These are phyloP conservation scores for Termitomyces titanicus DNA, from an alignment of 768 basidiomycete genomes.

Conservation along the genomic window DNA sequence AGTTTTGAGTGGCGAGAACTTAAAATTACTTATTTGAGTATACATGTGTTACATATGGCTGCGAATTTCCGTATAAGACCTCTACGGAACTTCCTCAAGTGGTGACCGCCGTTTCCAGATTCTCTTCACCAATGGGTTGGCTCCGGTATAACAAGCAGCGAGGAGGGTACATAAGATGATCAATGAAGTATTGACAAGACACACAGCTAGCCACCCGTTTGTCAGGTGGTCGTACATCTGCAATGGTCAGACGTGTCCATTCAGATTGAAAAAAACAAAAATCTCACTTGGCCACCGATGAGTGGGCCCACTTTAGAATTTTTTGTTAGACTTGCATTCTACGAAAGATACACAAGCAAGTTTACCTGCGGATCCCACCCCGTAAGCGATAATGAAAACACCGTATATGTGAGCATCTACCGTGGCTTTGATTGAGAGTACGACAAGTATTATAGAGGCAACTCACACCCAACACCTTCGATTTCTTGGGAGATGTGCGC, in stretches of 20 bases:
- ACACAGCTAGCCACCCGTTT: slow-evolving; percentile 61
- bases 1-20: no score
- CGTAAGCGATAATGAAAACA: slow-evolving; percentile 70
- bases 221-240: slow-evolving; percentile 58
- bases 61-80: no score
- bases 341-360: slow-evolving; percentile 4
- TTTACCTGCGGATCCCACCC: slow-evolving; percentile 59
- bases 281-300: slow-evolving; percentile 63
- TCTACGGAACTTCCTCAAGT: no score
- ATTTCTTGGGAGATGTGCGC: slow-evolving; percentile 54
- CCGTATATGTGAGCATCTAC: slow-evolving; percentile 74
- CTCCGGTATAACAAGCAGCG: slow-evolving; percentile 46
- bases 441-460: neutral
- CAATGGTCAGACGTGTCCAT: neutral
- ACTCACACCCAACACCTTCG: slow-evolving; percentile 67
- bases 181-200: slow-evolving; percentile 42
- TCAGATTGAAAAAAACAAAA: neutral
- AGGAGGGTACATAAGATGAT: slow-evolving; percentile 35
- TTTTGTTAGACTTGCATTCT: neutral
- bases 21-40: no score
- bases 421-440: neutral
- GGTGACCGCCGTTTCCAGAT: slow-evolving; percentile 3
- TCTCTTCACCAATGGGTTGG: slow-evolving; percentile 30
- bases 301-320: slow-evolving; percentile 75
- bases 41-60: neutral